Percentiles rank a stretch among this genome's conserved stretches.
These are phyloP conservation scores for Diaporthe destruens DNA, from an alignment of 2,329 filamentous ascomycete species.

Conservation along the genomic window DNA sequence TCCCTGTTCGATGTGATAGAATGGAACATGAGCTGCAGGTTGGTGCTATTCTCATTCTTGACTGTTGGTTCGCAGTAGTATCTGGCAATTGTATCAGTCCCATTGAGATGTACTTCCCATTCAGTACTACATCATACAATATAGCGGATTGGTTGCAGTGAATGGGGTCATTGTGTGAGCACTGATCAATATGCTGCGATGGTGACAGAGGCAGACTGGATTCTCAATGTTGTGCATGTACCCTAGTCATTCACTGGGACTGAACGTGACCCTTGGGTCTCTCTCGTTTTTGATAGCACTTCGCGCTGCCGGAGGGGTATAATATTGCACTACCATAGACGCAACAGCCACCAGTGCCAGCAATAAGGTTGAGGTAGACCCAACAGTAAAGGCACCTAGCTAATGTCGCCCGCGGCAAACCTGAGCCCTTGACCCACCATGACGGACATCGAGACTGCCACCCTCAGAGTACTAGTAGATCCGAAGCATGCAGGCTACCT, in stretches of 20 bases:
- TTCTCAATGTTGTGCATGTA: no score
- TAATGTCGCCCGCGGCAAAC: neutral
- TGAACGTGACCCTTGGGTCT: no score
- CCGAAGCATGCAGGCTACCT: neutral
- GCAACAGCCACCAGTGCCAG: no score
- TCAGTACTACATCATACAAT: neutral
- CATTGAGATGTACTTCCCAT: neutral
- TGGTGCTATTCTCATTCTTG: slow-evolving; percentile 13
- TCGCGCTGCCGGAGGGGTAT: no score
- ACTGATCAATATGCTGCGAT: neutral
- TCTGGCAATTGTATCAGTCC: neutral
- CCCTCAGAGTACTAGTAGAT: no score
- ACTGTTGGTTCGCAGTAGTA: neutral
- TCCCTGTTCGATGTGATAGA: slow-evolving; percentile 12
- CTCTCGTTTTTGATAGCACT: no score
- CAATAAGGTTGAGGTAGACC: no score
- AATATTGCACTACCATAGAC: no score
- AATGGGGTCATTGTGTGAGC: neutral
- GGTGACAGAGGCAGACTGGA: neutral
- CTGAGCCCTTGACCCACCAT: neutral
- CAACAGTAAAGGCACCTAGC: no score
- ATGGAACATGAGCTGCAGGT: slow-evolving; percentile 13
- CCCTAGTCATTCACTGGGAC: no score
- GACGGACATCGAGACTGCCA: neutral
- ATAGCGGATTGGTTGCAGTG: slow-evolving; percentile 9